phyloP scores from a whole-genome alignment of 306 rosid genomes.

The Crotalaria pallida region DNA sequence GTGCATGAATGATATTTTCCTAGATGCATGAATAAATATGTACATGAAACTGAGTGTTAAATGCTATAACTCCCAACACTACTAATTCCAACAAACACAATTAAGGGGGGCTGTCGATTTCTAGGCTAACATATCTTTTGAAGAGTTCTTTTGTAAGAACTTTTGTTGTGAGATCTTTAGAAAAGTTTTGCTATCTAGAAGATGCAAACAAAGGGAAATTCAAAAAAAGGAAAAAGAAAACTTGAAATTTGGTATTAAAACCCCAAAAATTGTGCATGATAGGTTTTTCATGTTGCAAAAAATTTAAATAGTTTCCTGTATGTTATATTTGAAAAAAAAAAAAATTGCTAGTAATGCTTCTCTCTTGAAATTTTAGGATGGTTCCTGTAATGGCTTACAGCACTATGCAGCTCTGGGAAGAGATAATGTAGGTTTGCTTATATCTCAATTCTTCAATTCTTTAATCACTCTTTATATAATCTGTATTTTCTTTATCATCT shows the following conservation, averaged over 20 bases:
- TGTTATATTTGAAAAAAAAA: background rate
- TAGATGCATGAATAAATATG: too few relatives aligned
- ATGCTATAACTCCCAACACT: too few relatives aligned
- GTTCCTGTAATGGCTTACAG: slow-evolving; percentile 91
- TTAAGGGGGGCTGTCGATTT: too few relatives aligned
- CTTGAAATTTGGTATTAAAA: background rate
- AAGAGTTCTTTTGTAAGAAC: background rate
- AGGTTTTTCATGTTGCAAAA: background rate
- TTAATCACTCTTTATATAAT: background rate
- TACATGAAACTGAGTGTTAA: too few relatives aligned
- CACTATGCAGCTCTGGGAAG: slow-evolving; percentile 92
- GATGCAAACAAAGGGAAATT: background rate
- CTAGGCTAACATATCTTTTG: slow-evolving; percentile 9
- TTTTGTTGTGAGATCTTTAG: background rate
- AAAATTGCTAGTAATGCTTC: slow-evolving; percentile 8
- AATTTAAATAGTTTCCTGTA: background rate
- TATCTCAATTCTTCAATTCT: background rate
- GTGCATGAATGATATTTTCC: too few relatives aligned
- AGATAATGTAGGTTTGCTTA: slow-evolving; percentile 50
- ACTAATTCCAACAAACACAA: too few relatives aligned
- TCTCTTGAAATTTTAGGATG: slow-evolving; percentile 55
- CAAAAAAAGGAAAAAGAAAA: background rate
- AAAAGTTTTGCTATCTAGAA: background rate
- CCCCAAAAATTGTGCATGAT: background rate
- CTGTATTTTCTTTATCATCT: background rate